Base-by-base conservation (phyloP, 257 asterid species). In the Gynochthodes officinalis region DNA sequence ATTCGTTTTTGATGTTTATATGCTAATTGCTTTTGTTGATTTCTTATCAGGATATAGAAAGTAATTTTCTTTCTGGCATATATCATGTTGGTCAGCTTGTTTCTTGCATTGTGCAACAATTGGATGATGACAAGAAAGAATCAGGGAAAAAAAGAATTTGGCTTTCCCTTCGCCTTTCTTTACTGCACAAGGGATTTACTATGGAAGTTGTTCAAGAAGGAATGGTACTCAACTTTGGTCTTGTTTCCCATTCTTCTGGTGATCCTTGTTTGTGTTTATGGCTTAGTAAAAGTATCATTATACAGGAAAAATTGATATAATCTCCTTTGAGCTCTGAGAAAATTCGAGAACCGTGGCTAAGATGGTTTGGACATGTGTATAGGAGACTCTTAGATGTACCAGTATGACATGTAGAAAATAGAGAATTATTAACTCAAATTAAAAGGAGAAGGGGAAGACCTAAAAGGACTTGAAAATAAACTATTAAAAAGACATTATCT, bases 191-290 rank as follows among this genome's bases (percentile, higher is more conserved):
- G 79, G 87, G 89, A 78, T 81, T 90, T 55, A 85, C 91, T 42
- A 67, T 87, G 75, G 98, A 95, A 79, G 77, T 84, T 78, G 81
- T 92, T 82, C 99, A 95, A 76, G 98, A 92, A 80, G 97, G 97
- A 85, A 95, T 92, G 97, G 99, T 95, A 84, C 69, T 90, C 59
- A 62, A 14, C 78, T 79, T 77, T 42, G 32, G 63, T 54, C 46
- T 32, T 40, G 60, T 43, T 63, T 50, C 16, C 44, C 59, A 66
- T 57, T 60, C 32, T 67, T 72, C 54, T 52, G 18, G 25, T 25
- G 19, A 3, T 67, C 21, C 3, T 2, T 4, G 10, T 66, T 63
- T 66, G 10, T 6, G 48, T 33, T 37, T 2, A 37, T 37, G 42
- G 7, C 42, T 37, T 37, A 7, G 13, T 46, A 15, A 46, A 2